A percentile compares a stretch with the other conserved stretches of the same genome.
Conservation (phyloP, 176 grass and related monocot species). For the Carex myosuroides region DNA sequence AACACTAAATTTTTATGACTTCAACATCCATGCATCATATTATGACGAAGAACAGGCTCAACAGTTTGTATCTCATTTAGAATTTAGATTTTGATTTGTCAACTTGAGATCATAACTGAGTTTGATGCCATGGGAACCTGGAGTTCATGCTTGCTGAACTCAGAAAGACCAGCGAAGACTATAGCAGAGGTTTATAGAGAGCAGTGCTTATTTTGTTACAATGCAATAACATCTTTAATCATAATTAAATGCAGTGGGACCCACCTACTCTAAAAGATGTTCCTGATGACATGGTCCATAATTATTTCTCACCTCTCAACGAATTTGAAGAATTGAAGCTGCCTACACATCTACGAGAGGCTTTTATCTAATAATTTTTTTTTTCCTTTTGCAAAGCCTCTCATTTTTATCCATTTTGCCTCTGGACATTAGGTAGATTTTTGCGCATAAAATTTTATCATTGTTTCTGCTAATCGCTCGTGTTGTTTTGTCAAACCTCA, state of each 20-base stretch:
- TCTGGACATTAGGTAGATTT: neutral
- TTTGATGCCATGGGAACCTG: neutral
- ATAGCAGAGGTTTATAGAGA: neutral
- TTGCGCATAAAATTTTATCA: neutral
- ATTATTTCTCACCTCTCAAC: slow-evolving; percentile 68
- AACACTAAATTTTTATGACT: neutral
- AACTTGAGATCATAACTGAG: neutral
- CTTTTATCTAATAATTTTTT: slow-evolving; percentile 41
- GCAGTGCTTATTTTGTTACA: neutral
- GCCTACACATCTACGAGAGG: slow-evolving; percentile 61
- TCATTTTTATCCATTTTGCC: neutral
- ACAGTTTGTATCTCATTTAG: neutral
- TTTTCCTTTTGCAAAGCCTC: neutral
- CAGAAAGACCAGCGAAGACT: neutral
- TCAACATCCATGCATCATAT: neutral
- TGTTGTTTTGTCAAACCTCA: neutral
- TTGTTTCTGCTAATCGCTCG: neutral
- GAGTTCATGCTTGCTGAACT: neutral
- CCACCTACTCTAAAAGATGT: slow-evolving; percentile 76
- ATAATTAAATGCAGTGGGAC: slow-evolving; percentile 66
- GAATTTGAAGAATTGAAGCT: slow-evolving; percentile 85
- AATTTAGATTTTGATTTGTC: neutral
- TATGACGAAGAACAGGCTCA: neutral
- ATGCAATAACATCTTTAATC: neutral
- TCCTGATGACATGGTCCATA: slow-evolving; percentile 66